Evolutionary conservation across 768 basidiomycete species (phyloP).

Genomic region (Termitomyces sp.): DNA sequence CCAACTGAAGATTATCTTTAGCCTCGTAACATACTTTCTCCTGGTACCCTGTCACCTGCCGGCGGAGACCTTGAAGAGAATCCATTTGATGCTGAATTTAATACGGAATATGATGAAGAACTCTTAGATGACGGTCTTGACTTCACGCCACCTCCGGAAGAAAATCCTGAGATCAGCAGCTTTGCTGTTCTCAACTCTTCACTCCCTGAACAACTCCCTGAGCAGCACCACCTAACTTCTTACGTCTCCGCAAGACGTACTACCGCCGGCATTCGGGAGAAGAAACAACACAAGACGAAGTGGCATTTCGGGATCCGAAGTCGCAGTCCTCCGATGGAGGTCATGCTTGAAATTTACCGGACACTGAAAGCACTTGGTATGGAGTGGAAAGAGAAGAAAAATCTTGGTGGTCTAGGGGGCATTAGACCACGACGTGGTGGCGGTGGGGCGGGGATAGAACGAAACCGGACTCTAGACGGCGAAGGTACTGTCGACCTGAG

Average conservation of each 20-base stretch:
- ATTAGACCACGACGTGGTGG: constrained; percentile 27
- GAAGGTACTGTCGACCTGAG: constrained; percentile 55
- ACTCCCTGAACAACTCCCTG: constrained; percentile 56
- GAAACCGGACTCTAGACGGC: constrained; percentile 59
- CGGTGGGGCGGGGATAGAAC: constrained; percentile 43
- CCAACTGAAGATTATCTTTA: constrained; percentile 17
- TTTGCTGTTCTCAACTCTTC: constrained; percentile 91
- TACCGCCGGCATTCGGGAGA: constrained; percentile 35
- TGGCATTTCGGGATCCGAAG: constrained; percentile 99
- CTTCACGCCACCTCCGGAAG: constrained; percentile 18
- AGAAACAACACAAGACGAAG: constrained; percentile 74
- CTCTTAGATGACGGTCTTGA: constrained; percentile 33
- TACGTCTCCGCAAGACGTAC: constrained; percentile 55
- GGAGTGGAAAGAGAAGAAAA: constrained; percentile 95
- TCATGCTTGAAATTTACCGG: constrained; percentile 97
- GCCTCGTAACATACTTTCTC: constrained; percentile 70
- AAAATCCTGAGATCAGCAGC: constrained; percentile 44
- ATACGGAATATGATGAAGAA: constrained; percentile 45
- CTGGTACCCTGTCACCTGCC: constrained; percentile 57
- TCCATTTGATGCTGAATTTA: constrained; percentile 77
- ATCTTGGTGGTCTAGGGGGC: constrained; percentile 67
- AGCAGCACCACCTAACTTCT: constrained; percentile 65
- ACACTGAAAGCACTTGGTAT: constrained; percentile 86
- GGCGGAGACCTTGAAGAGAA: constrained; percentile 66
- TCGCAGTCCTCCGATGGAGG: constrained; percentile 94